phyloP scores from a whole-genome alignment of 495 filamentous ascomycete species.

The Mytilinidion resinicola region DNA sequence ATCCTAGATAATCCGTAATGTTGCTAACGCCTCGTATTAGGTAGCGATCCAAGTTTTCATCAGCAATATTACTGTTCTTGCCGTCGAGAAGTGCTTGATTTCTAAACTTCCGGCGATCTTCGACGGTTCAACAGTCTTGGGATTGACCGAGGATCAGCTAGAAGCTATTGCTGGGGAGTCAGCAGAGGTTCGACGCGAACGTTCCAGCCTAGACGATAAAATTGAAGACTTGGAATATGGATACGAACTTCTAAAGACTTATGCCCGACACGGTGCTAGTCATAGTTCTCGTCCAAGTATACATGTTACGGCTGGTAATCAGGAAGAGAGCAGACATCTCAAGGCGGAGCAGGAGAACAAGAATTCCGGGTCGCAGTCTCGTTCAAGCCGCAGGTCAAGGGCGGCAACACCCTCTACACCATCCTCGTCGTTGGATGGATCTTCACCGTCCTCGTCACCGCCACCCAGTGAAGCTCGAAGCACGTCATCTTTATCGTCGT shows the following conservation, averaged over 20 bases:
- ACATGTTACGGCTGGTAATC: too few relatives aligned
- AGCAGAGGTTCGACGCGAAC: not conserved
- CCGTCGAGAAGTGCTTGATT: slow-evolving; percentile 13
- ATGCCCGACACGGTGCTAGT: too few relatives aligned
- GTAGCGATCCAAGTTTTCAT: slow-evolving; percentile 55
- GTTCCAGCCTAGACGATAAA: not conserved
- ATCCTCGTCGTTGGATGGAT: too few relatives aligned
- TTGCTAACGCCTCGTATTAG: slow-evolving; percentile 31
- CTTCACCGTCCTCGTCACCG: too few relatives aligned
- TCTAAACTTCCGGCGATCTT: slow-evolving; percentile 37
- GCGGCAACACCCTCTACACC: too few relatives aligned
- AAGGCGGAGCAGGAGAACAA: too few relatives aligned
- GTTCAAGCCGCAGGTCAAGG: too few relatives aligned
- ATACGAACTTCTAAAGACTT: not conserved
- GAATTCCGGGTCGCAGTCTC: too few relatives aligned
- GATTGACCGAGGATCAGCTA: slow-evolving; percentile 6
- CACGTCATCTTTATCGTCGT: too few relatives aligned
- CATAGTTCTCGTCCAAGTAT: too few relatives aligned
- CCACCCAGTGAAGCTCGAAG: too few relatives aligned
- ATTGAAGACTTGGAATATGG: slow-evolving; percentile 4
- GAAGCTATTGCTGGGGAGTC: slow-evolving; percentile 9
- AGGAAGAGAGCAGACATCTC: too few relatives aligned
- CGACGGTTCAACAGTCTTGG: slow-evolving; percentile 21
- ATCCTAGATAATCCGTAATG: not conserved
- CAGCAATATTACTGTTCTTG: slow-evolving; percentile 49